A percentile compares a stretch with the other conserved stretches of the same genome.
These are phyloP conservation scores for Epichloe uncinata DNA, from an alignment of 2,329 filamentous ascomycete genomes.

Conservation along the genomic window DNA sequence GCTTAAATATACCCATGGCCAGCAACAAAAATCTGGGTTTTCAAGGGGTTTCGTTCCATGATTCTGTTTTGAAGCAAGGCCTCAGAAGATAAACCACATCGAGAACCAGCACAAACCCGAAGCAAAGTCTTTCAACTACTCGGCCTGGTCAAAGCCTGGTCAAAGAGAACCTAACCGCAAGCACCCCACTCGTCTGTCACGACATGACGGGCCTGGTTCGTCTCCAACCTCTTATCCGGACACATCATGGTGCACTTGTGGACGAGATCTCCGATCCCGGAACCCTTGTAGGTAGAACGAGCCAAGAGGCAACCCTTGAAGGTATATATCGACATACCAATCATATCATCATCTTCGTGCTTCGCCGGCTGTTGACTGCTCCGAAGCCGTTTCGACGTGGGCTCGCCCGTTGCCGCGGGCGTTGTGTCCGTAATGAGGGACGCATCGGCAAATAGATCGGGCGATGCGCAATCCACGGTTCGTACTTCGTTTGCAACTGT, in stretches of 20 bases:
- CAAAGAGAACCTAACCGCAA: background rate
- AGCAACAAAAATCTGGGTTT: too few species aligned
- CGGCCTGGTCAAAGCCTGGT: too few species aligned
- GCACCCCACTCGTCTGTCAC: conserved; percentile 4
- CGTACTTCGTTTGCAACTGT: background rate
- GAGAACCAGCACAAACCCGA: too few species aligned
- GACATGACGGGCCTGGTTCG: background rate
- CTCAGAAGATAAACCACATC: too few species aligned
- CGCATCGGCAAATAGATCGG: background rate
- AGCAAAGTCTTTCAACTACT: too few species aligned
- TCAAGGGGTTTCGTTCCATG: too few species aligned
- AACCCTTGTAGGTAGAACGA: conserved; percentile 2
- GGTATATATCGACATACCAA: conserved; percentile 6
- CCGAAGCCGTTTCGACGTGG: background rate
- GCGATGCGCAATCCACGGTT: conserved; percentile 2
- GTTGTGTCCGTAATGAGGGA: background rate
- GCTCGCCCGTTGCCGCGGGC: background rate
- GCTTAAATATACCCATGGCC: too few species aligned
- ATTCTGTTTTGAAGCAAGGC: too few species aligned
- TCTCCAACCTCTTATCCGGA: background rate
- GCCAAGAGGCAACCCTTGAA: conserved; percentile 7
- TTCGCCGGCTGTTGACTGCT: background rate
- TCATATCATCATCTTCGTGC: background rate
- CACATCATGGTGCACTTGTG: conserved; percentile 6
- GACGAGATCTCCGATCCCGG: background rate